Percentiles rank a stretch among this genome's conserved stretches.
Evolutionary conservation across 1,139 yeast genomes (phyloP).

Genomic region (Pichia inconspicua): DNA sequence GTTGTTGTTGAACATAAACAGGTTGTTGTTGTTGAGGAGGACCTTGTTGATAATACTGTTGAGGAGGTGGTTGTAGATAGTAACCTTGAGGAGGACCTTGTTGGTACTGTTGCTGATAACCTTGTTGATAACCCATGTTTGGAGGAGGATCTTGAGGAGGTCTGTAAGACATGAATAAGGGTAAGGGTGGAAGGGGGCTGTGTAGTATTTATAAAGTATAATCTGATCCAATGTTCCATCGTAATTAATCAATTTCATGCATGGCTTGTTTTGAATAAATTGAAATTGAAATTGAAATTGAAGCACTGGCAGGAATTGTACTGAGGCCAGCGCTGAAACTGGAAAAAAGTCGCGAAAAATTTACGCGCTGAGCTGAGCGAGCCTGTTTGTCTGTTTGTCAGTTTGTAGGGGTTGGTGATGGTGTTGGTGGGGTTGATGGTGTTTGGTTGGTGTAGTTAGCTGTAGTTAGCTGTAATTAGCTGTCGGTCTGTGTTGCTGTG

Average conservation of each 20-base stretch:
- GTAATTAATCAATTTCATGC: no score
- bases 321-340: no score
- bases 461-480: no score
- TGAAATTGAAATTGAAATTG: no score
- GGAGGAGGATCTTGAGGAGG: slow-evolving; percentile 22
- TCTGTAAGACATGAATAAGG: slow-evolving; percentile 11
- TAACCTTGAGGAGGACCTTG: slow-evolving; percentile 1
- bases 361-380: no score
- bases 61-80: slow-evolving; percentile 32
- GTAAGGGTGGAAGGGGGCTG: not conserved
- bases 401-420: no score
- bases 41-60: slow-evolving; percentile 24
- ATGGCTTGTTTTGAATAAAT: no score
- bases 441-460: no score
- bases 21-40: slow-evolving; percentile 52
- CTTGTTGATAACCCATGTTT: slow-evolving; percentile 14
- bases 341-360: no score
- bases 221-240: no score
- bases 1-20: slow-evolving; percentile 60
- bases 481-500: not conserved
- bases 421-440: not conserved
- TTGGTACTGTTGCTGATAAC: not conserved
- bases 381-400: no score
- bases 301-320: no score
- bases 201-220: not conserved